These are phyloP conservation scores for Fusarium guadeloupense DNA, from an alignment of 2,329 filamentous ascomycete genomes.

Conservation along the genomic window DNA sequence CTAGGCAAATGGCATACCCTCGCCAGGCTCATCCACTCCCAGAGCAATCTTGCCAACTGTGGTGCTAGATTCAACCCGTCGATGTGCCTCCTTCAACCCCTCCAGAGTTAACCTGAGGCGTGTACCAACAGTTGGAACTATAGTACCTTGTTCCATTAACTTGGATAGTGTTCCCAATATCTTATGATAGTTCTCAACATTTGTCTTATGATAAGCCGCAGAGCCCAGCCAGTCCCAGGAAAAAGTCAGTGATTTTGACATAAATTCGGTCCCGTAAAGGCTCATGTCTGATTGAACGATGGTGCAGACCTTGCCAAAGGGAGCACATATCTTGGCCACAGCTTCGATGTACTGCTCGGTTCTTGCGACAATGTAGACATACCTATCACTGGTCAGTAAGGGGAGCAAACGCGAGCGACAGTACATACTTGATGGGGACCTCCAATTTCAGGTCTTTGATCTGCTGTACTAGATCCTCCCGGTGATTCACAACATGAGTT, in stretches of 20 bases:
- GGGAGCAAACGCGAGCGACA: too few relatives aligned
- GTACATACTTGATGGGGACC: background rate
- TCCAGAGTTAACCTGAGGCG: background rate
- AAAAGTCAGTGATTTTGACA: background rate
- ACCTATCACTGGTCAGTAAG: background rate
- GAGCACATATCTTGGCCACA: constrained; percentile 1
- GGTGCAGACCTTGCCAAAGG: constrained; percentile 1
- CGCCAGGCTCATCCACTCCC: background rate
- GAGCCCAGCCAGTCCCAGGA: background rate
- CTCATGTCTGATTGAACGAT: background rate
- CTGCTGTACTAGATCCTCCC: background rate
- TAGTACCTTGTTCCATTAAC: background rate
- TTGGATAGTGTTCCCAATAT: background rate
- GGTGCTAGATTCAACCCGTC: background rate
- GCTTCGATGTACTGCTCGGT: background rate
- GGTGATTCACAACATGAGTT: background rate
- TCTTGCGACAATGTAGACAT: background rate
- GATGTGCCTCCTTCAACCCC: background rate
- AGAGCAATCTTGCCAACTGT: background rate
- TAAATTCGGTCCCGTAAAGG: background rate
- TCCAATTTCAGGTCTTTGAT: background rate
- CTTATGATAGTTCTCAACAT: background rate
- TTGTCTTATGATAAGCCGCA: background rate
- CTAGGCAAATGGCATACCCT: background rate
- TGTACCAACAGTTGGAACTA: background rate